phyloP scores from a whole-genome alignment of 1,284 basidiomycete genomes.

The Phellinidium pouzarii region DNA sequence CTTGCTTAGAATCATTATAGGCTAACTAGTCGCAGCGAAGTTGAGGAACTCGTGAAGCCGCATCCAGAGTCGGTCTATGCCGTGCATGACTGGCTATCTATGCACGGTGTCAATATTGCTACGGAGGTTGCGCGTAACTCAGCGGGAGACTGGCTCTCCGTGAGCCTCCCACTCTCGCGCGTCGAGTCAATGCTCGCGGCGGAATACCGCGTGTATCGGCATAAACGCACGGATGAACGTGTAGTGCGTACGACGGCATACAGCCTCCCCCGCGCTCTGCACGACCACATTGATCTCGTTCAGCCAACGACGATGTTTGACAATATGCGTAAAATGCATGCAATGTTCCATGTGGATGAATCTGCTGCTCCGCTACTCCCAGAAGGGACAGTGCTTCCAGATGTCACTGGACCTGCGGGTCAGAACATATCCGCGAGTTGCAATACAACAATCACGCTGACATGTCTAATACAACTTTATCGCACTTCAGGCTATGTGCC shows the following conservation, averaged over 20 bases:
- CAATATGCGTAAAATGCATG: slow-evolving; percentile 18
- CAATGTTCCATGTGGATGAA: slow-evolving; percentile 16
- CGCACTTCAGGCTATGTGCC: slow-evolving; percentile 19
- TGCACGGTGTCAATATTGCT: slow-evolving; percentile 21
- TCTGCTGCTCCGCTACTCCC: not conserved
- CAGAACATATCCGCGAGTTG: slow-evolving; percentile 21
- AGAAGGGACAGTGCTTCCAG: slow-evolving; percentile 16
- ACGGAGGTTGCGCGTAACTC: slow-evolving; percentile 20
- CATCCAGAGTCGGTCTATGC: slow-evolving; percentile 12
- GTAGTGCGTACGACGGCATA: slow-evolving; percentile 21
- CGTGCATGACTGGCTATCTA: slow-evolving; percentile 27
- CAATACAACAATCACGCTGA: slow-evolving; percentile 22
- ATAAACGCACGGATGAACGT: slow-evolving; percentile 17
- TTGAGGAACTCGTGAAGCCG: slow-evolving; percentile 19
- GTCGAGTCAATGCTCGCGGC: slow-evolving; percentile 24
- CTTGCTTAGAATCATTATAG: not conserved
- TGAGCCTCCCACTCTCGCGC: slow-evolving; percentile 25
- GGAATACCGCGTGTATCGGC: slow-evolving; percentile 22
- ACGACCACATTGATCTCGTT: slow-evolving; percentile 22
- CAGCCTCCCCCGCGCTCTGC: slow-evolving; percentile 21
- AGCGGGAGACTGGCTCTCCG: slow-evolving; percentile 26
- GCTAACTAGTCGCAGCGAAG: slow-evolving; percentile 13
- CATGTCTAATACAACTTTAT: slow-evolving; percentile 21
- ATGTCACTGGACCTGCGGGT: slow-evolving; percentile 21
- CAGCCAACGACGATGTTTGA: slow-evolving; percentile 24